These are phyloP conservation scores for Phanerochaete carnosa DNA, from an alignment of 768 basidiomycete species.

Conservation along the genomic window DNA sequence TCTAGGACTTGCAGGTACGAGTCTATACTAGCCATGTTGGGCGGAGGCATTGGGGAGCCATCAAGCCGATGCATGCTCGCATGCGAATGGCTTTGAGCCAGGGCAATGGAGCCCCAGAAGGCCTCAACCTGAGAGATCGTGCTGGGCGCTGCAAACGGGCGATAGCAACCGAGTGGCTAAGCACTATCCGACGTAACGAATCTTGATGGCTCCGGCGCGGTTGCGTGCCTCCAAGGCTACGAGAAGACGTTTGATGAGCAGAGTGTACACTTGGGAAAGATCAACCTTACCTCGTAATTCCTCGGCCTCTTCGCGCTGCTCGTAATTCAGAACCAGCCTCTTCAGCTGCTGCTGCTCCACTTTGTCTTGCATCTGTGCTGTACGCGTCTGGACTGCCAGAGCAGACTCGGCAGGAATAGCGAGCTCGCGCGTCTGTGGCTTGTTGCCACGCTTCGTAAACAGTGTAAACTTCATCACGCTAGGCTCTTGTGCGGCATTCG, in stretches of 20 bases:
- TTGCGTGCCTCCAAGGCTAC: slow-evolving; percentile 68
- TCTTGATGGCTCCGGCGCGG: slow-evolving; percentile 67
- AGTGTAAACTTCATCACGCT: slow-evolving; percentile 88
- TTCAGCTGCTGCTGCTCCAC: slow-evolving; percentile 98
- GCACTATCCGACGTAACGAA: slow-evolving; percentile 64
- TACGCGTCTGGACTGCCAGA: slow-evolving; percentile 85
- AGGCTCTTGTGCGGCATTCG: slow-evolving; percentile 25
- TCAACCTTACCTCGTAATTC: slow-evolving; percentile 62
- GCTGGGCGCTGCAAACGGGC: neutral
- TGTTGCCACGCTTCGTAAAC: slow-evolving; percentile 90
- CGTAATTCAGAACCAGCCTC: slow-evolving; percentile 88
- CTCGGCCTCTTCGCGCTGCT: slow-evolving; percentile 85
- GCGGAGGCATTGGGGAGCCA: neutral
- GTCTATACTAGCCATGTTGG: neutral
- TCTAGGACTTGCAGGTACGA: neutral
- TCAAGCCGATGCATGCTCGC: neutral
- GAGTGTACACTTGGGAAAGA: slow-evolving; percentile 5
- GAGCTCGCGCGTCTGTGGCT: slow-evolving; percentile 88
- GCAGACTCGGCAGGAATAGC: slow-evolving; percentile 86
- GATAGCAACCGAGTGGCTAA: neutral
- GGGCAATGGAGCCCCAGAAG: neutral
- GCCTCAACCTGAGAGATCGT: neutral
- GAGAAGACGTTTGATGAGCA: neutral
- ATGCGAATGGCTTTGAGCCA: neutral
- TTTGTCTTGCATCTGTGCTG: slow-evolving; percentile 90